These are phyloP conservation scores for Petrea volubilis DNA, from an alignment of 257 asterid genomes.

Conservation along the genomic window DNA sequence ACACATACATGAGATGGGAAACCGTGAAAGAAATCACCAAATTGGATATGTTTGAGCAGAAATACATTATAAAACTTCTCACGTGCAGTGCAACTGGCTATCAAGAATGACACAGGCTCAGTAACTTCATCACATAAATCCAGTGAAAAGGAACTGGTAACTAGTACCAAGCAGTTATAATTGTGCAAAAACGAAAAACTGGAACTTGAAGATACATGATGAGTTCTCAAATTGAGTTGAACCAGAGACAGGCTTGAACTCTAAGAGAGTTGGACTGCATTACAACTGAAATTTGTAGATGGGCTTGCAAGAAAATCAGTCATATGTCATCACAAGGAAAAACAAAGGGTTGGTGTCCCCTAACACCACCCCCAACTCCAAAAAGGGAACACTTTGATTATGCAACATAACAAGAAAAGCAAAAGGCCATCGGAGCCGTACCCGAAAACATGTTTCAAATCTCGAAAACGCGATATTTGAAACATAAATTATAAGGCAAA, in stretches of 20 bases:
- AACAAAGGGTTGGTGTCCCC: neutral
- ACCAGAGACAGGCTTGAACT: neutral
- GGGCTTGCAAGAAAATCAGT: neutral
- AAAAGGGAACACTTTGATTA: neutral
- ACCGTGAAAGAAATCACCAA: neutral
- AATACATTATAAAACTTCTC: neutral
- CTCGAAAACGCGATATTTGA: neutral
- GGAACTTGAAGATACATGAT: neutral
- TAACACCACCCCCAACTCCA: too few relatives aligned
- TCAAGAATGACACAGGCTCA: neutral
- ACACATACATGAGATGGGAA: slow-evolving; percentile 4
- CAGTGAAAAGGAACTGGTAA: neutral
- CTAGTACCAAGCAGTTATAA: neutral
- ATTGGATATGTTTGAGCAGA: neutral
- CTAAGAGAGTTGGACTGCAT: neutral
- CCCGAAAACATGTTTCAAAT: neutral
- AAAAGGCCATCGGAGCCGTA: neutral
- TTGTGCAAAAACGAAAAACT: neutral
- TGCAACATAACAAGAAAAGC: neutral
- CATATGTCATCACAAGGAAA: neutral
- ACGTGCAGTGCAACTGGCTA: neutral
- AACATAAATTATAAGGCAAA: neutral
- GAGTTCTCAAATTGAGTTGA: slow-evolving; percentile 11
- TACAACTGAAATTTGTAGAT: neutral
- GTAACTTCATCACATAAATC: neutral